These are phyloP conservation scores for Boletus tomentosulus DNA, from an alignment of 768 basidiomycete species.

Conservation along the genomic window DNA sequence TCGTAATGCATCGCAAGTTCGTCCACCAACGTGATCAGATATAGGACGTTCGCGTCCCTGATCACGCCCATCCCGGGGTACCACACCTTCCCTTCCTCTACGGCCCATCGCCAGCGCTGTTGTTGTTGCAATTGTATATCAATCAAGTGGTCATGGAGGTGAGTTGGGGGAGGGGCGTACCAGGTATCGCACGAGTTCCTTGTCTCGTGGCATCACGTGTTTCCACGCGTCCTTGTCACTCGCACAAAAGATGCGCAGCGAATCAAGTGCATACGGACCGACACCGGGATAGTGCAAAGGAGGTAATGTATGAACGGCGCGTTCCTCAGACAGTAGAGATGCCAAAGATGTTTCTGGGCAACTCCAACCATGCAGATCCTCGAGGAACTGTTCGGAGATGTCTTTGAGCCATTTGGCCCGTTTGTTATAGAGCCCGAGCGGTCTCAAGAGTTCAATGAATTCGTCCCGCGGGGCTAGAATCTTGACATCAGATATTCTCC, in stretches of 20 bases:
- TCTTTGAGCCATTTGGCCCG: conserved; percentile 53
- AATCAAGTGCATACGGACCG: conserved; percentile 71
- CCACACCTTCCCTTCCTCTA: conserved; percentile 50
- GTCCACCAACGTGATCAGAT: conserved; percentile 37
- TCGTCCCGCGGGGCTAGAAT: conserved; percentile 40
- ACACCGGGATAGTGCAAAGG: conserved; percentile 60
- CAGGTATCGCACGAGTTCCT: conserved; percentile 64
- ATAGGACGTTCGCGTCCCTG: conserved; percentile 34
- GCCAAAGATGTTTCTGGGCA: conserved; percentile 1
- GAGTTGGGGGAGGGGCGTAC: conserved; percentile 36
- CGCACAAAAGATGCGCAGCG: conserved; percentile 65
- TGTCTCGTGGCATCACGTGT: conserved; percentile 58
- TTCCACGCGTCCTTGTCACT: conserved; percentile 50
- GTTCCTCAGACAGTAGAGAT: background rate
- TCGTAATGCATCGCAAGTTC: conserved; percentile 35
- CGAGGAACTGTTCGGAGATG: conserved; percentile 50
- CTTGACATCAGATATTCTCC: background rate
- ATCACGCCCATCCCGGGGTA: conserved; percentile 40
- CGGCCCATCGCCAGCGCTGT: conserved; percentile 75
- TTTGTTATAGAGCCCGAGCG: conserved; percentile 56
- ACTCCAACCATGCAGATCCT: conserved; percentile 33
- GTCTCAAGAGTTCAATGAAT: conserved; percentile 43
- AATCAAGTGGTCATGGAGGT: background rate
- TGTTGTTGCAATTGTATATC: background rate
- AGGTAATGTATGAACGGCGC: conserved; percentile 36